Evolutionary conservation across 2,329 filamentous ascomycete species (phyloP), one percentile per base, ranked within the genome.

Genomic region (Rhynchosporium agropyri): DNA sequence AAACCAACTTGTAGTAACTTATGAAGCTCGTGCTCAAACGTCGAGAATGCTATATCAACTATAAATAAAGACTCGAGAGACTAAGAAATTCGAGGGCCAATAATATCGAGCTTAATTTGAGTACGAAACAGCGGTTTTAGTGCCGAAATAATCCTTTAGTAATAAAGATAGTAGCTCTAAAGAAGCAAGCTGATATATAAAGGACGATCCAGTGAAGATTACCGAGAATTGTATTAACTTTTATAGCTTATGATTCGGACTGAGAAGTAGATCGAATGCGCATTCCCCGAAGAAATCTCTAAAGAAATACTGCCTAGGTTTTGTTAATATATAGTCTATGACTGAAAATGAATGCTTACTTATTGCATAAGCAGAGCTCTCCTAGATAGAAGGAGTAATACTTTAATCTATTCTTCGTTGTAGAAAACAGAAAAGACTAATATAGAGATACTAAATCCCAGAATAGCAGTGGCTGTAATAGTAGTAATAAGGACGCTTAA

Each of bases 281-380:
- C 28, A 50, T 12, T 50, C 28, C 48, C 28, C 10, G 10, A 33
- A 50, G 48, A 33, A 50, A 50, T 50, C 48, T 50, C 28, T 7
- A 50, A 50, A 50, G 48, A 50, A 50, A 50, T 50, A 50, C 28
- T 7, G 28, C 48, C 28, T 50, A 33, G 28, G 48, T 50, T 29
- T 50, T 13, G 48, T 50, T 7, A 50, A 50, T 50, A 50, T 50
- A 50, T 50, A 50, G 48, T 50, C 28, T 50, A 13, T 50, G 48
- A 50, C 28, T 50, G 10, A 50, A 50, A 50, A 50, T 31, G 28
- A 29, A 31, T 50, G 29, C 48, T 50, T 50, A 50, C 48, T 50
- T 50, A 28, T 50, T 50, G 3, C 9, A 51, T 51, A 51, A 51
- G 49, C 6, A 51, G 10, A 50, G 20, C 13, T 36, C 29, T 51